Base-by-base conservation (phyloP, 202 grass and related monocot species). In the Zoysia matrella region DNA sequence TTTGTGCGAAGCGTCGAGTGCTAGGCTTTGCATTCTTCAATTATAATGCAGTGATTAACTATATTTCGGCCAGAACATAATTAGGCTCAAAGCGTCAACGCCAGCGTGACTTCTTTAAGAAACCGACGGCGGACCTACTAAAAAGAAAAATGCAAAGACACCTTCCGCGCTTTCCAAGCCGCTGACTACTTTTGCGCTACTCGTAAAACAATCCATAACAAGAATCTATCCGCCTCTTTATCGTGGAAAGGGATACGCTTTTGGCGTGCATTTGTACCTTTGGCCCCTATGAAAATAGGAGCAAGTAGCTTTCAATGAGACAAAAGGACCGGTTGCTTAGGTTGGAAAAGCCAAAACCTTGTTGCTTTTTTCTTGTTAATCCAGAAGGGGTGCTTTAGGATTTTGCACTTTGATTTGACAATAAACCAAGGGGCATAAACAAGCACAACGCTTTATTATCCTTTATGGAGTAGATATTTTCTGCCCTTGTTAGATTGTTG, bases 311-410 rank as follows among this genome's bases (percentile, higher is more conserved):
- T 85, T 74, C 79, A 30, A 46, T 46, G 83, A 49, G 43, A 69
- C 60, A 82, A 85, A 88, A 78, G 77, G 42, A 64, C 52, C 76
- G 65, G 62, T 69, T 65, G 81, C 80, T 82, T 78, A 57, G 85
- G 73, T 69, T 85, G 85, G 85, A 91, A 88, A 91, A 60, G 16
- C 69, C 74, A 50, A 58, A 7, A 7, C 73, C 53, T 71, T 57
- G 68, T 69, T 69, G 61, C 41, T 39, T 60, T 65, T 80, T 74
- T 78, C 14, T 73, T 76, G 45, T 11, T 30, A 62, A 76, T 57
- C n/a, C 69, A 30, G 77, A 72, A 72, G 72, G 47, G 48, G 52
- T 6, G 73, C 69, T 79, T 81, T 61, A 61, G 8, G 77, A 53
- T 67, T 82, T 78, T 61, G 16, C 52, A 61, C 49, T 43, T 43